These are phyloP conservation scores for Fusarium vanettenii DNA, from an alignment of 2,329 filamentous ascomycete species.

Conservation along the genomic window DNA sequence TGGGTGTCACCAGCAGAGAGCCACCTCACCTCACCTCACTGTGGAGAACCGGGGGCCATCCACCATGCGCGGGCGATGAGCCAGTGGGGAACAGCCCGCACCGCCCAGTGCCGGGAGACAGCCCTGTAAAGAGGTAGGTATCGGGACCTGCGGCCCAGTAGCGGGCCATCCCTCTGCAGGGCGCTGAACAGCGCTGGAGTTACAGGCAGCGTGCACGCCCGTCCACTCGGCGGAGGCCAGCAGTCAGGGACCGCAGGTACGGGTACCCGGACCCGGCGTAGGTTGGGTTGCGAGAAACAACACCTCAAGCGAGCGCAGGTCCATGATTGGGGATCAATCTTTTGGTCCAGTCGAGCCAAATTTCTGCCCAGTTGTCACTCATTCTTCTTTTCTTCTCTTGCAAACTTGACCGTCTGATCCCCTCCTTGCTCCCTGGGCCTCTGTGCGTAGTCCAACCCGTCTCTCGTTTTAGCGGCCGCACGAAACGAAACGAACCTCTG, in stretches of 20 bases:
- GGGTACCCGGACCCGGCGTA: conserved; percentile 1
- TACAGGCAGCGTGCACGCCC: conserved; percentile 20
- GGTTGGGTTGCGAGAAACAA: conserved; percentile 37
- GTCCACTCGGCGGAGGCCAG: not conserved
- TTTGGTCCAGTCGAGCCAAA: conserved; percentile 22
- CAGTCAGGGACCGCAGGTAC: conserved; percentile 14
- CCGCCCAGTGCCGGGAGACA: conserved; percentile 13
- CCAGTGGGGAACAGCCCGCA: conserved; percentile 22
- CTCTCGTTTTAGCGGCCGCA: conserved; percentile 34
- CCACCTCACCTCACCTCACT: conserved; percentile 11
- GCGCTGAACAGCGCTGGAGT: conserved; percentile 33
- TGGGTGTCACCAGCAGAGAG: conserved; percentile 4
- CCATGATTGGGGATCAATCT: conserved; percentile 38
- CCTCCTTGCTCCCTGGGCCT: conserved; percentile 15
- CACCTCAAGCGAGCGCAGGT: conserved; percentile 29
- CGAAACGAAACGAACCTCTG: conserved; percentile 35
- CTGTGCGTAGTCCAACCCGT: conserved; percentile 19
- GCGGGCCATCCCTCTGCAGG: conserved; percentile 12
- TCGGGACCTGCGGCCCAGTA: not conserved
- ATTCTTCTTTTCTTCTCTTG: conserved; percentile 12
- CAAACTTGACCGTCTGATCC: conserved; percentile 12
- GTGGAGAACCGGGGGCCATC: conserved; percentile 9
- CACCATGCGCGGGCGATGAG: not conserved
- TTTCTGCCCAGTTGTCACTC: conserved; percentile 27
- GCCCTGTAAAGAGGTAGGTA: conserved; percentile 11